A percentile compares a stretch with the other conserved stretches of the same genome.
phyloP scores from a whole-genome alignment of 2,329 filamentous ascomycete genomes.

The Rachicladosporium sp. region DNA sequence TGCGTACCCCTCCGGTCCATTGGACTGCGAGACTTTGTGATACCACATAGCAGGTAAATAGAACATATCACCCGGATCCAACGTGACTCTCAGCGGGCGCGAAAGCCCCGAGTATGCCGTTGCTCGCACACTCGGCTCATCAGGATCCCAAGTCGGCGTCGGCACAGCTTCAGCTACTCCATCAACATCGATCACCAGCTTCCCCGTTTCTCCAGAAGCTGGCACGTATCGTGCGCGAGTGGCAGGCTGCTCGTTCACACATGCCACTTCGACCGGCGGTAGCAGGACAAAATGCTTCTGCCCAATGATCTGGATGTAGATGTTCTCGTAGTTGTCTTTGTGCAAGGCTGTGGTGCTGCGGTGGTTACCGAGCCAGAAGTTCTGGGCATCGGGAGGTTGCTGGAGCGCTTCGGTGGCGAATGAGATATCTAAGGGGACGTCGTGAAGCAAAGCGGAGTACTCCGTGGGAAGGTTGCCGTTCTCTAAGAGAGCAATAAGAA shows the following conservation, averaged over 20 bases:
- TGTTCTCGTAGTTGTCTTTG: slow-evolving; percentile 75
- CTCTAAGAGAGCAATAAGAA: slow-evolving; percentile 33
- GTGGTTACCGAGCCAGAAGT: slow-evolving; percentile 71
- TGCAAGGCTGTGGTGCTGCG: slow-evolving; percentile 59
- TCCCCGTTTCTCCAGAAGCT: slow-evolving; percentile 9
- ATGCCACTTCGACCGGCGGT: slow-evolving; percentile 57
- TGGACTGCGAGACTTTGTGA: slow-evolving; percentile 67
- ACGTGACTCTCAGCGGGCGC: slow-evolving; percentile 51
- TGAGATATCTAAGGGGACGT: slow-evolving; percentile 52
- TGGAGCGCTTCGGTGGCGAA: slow-evolving; percentile 62
- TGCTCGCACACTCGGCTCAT: slow-evolving; percentile 36
- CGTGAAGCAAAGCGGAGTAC: slow-evolving; percentile 49
- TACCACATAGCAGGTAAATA: slow-evolving; percentile 78
- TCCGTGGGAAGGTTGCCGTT: slow-evolving; percentile 72
- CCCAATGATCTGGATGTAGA: slow-evolving; percentile 66
- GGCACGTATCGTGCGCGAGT: slow-evolving; percentile 47
- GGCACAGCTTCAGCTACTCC: slow-evolving; percentile 41
- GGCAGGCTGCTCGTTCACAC: slow-evolving; percentile 52
- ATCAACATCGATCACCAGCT: slow-evolving; percentile 23
- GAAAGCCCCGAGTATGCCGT: slow-evolving; percentile 50
- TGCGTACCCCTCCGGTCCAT: slow-evolving; percentile 56
- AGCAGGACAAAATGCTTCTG: slow-evolving; percentile 63
- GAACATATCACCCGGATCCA: slow-evolving; percentile 65
- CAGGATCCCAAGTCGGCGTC: slow-evolving; percentile 65
- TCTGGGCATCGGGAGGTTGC: slow-evolving; percentile 60